Evolutionary conservation across 768 basidiomycete species (phyloP), one percentile per base, ranked within the genome.

Genomic region (Macrolepiota fuliginosa): DNA sequence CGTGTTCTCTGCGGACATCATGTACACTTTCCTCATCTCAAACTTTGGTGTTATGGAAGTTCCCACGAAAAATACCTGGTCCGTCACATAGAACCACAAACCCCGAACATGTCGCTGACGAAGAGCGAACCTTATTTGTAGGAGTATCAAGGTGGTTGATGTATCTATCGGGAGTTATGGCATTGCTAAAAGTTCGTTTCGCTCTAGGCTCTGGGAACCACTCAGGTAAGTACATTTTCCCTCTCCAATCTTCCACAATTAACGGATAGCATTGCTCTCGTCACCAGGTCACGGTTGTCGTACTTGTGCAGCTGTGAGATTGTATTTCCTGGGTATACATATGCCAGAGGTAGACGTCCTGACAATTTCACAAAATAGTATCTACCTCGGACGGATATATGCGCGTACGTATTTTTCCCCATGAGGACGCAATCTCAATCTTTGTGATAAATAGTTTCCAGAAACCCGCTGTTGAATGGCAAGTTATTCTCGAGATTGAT

Each of bases 301-400:
- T 58, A n/a, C 10, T 40, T 5, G 57, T 58, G 13, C 57, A 58
- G 15, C 12, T 58, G 55, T 56, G 6, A 32, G 55, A 9, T 32
- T 32, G 3, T 7, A 7, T 32, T 3, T 32, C 7, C 29, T 32
- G 7, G 3, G 29, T 32, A 32, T n/a, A n/a, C n/a, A n/a, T n/a
- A 32, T 32, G 7, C 29, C 29, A 32, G 7, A 32, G 7, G 7
- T 3, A 32, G 29, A 7, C 29, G 7, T 32, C 7, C 7, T 7
- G 7, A 32, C 29, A 32, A 32, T 32, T 32, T 7, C 7, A 32
- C 29, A 32, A 32, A 3, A 7, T 32, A 32, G 29, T 32, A 32
- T 32, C 7, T 32, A 32, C 29, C 29, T 32, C 7, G 29, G 29
- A 7, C 29, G 29, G 29, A 32, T 32, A 3, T 3, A 32, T 32